Base-by-base conservation (phyloP, 78 protist genomes). In the Carpediemonas membranifera region DNA sequence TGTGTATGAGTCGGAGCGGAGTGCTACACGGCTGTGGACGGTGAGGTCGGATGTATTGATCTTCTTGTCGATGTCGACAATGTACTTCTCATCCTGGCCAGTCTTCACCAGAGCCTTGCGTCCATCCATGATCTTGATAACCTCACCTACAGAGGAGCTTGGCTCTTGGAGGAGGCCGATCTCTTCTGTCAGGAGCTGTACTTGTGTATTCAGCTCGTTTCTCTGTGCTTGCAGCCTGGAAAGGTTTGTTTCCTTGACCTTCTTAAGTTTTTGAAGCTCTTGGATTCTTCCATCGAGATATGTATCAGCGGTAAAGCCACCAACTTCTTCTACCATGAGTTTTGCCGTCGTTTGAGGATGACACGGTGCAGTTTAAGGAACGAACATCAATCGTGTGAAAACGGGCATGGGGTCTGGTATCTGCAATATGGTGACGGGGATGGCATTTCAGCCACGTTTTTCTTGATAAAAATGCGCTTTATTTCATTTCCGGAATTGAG, bases 61-160 rank as follows among this genome's bases (percentile, higher is more conserved):
- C 51, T 59, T 16, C 59, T 86, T 83, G 68, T 92, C 97, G 31
- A 96, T 55, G 62, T 90, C 94, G 16, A 93, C 98, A 16, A 96
- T 90, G 63, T 90, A 90, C 58, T 95, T 94, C 31, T 98, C 99
- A 37, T 47, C 94, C 94, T 21, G 96, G 89, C 16, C 30, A 0
- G 74, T 76, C 84, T 93, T 91, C 19, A 91, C 93, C 28, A 93
- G 71, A 1, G 88, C 94, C 62, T 84, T 84, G 35, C 73, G 72
- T 66, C 81, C 87, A 27, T 96, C 94, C 95, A 96, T 91, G 24
- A 83, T 74, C 60, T 92, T 93, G 44, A 91, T 87, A 7, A 96
- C 98, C 62, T 93, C 98, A 27, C 96, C 99, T 3, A 96, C 3
- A 31, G 27, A n/a, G 25, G 34, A 28, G 16, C 34, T 94, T 18